A percentile compares a stretch with the other conserved stretches of the same genome.
Conservation (phyloP, 208 protist species). For the Balamuthia mandrillaris region DNA sequence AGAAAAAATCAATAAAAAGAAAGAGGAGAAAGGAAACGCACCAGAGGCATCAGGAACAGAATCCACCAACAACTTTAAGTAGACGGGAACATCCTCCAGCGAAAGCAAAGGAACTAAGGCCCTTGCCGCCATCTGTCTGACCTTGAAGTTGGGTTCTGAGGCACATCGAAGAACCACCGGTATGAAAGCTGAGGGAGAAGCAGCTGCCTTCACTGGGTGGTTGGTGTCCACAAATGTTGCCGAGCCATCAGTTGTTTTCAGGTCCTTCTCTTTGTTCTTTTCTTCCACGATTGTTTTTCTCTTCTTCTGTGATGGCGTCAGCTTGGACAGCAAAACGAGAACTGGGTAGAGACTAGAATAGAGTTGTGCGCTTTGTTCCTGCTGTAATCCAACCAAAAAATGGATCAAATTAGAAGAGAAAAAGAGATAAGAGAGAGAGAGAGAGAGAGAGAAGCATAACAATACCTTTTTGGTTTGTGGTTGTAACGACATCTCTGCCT, state of each 20-base stretch:
- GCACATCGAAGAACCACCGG: neutral
- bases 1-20: neutral
- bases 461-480: too few species aligned
- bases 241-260: too few species aligned
- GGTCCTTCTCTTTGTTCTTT: too few species aligned
- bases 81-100: neutral
- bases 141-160: conserved; percentile 10
- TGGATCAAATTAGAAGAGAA: neutral
- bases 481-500: too few species aligned
- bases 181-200: neutral
- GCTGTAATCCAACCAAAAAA: neutral
- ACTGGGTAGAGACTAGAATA: conserved; percentile 14
- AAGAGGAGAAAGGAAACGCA: neutral
- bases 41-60: neutral
- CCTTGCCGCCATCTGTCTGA: neutral
- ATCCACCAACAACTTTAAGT: neutral
- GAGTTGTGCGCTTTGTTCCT: neutral
- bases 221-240: too few species aligned
- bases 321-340: neutral
- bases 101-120: neutral
- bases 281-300: too few species aligned
- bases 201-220: neutral
- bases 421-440: neutral
- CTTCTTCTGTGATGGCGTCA: conserved; percentile 2
- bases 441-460: neutral